Percentiles rank a stretch among this genome's conserved stretches.
Conservation (phyloP, 345 rosid genomes). For the Cardamine occulta region DNA sequence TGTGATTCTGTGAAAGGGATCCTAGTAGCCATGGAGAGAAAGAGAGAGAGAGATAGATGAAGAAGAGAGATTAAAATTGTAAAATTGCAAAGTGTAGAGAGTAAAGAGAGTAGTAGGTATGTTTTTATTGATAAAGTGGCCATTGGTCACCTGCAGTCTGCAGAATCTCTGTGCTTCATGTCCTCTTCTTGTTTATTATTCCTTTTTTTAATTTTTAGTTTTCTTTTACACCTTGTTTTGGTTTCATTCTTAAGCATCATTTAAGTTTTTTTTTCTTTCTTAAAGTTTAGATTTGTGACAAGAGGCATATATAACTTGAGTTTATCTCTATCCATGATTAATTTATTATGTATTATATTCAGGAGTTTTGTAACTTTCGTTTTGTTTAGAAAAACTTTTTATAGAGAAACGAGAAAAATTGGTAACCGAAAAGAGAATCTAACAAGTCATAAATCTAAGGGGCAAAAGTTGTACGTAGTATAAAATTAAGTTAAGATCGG, state of each 20-base stretch:
- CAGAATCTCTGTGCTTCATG: conserved; percentile 46
- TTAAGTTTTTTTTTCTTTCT: not conserved
- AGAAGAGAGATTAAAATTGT: conserved; percentile 21
- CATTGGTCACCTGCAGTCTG: conserved; percentile 43
- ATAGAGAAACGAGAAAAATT: not conserved
- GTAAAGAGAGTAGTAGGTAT: conserved; percentile 45
- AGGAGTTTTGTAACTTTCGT: conserved; percentile 1
- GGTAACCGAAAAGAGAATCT: conserved; percentile 30
- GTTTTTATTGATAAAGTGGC: conserved; percentile 43
- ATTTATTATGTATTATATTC: not conserved
- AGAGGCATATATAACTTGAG: conserved; percentile 3
- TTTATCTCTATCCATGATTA: not conserved
- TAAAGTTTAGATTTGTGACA: conserved; percentile 27
- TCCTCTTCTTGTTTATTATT: conserved; percentile 45
- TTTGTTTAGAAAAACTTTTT: not conserved
- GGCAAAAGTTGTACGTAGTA: not conserved
- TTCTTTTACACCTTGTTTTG: conserved; percentile 23
- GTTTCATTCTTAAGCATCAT: conserved; percentile 11
- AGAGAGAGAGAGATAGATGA: conserved; percentile 3
- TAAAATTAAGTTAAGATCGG: not conserved
- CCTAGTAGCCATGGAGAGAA: conserved; percentile 45
- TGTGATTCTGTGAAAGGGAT: conserved; percentile 82
- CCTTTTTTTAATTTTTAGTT: conserved; percentile 4
- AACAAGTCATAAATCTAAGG: conserved; percentile 3
- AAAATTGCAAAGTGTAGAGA: conserved; percentile 34